phyloP scores from a whole-genome alignment of 345 rosid genomes.

The Nasturtium officinale region DNA sequence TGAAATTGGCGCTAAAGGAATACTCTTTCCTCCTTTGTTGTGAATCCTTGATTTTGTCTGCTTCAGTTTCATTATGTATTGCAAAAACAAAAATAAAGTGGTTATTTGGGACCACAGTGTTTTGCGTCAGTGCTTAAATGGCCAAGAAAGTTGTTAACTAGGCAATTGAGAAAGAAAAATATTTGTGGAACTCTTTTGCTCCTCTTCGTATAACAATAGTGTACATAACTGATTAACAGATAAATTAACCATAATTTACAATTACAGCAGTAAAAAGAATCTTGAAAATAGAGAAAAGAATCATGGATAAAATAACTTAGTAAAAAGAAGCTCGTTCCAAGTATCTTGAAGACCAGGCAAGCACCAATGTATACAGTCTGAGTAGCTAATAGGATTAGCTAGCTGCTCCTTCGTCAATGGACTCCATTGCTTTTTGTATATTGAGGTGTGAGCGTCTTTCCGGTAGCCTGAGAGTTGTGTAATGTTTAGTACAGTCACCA shows the following conservation, averaged over 20 bases:
- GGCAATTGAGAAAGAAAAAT: neutral
- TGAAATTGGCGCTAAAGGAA: neutral
- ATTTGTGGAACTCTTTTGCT: neutral
- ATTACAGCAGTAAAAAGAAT: slow-evolving; percentile 1
- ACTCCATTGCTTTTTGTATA: slow-evolving; percentile 84
- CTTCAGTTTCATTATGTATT: neutral
- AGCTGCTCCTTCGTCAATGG: slow-evolving; percentile 68
- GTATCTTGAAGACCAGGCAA: slow-evolving; percentile 92
- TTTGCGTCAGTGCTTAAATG: neutral
- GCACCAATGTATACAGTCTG: slow-evolving; percentile 92
- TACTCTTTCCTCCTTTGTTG: neutral
- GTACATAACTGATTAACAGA: slow-evolving; percentile 19
- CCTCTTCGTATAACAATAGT: slow-evolving; percentile 6
- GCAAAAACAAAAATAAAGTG: too few species aligned
- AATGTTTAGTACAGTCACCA: slow-evolving; percentile 72
- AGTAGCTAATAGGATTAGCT: slow-evolving; percentile 76
- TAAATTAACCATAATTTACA: slow-evolving; percentile 22
- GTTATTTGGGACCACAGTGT: too few species aligned
- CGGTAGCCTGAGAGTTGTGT: slow-evolving; percentile 80
- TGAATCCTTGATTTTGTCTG: neutral
- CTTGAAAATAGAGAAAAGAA: slow-evolving; percentile 9
- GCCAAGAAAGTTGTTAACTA: neutral
- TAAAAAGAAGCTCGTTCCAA: slow-evolving; percentile 85
- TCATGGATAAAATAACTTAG: slow-evolving; percentile 75
- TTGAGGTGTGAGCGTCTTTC: slow-evolving; percentile 85